These are phyloP conservation scores for Hyphodiscus sp. DNA, from an alignment of 2,329 filamentous ascomycete species.

Conservation along the genomic window DNA sequence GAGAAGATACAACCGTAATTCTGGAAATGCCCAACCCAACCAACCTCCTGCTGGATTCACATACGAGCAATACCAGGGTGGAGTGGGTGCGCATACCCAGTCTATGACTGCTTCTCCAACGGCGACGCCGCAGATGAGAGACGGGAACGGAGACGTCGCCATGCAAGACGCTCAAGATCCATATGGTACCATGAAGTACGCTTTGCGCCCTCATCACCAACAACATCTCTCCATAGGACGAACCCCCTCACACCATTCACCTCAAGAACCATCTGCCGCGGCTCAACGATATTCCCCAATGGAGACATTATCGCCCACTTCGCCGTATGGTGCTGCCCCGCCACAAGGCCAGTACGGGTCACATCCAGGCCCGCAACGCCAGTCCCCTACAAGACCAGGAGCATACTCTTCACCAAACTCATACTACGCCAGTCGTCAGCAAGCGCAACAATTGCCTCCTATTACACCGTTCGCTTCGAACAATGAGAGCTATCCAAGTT, in stretches of 20 bases:
- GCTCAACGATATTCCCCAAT: slow-evolving; percentile 94
- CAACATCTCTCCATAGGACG: slow-evolving; percentile 54
- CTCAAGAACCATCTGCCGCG: slow-evolving; percentile 71
- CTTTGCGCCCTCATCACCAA: slow-evolving; percentile 71
- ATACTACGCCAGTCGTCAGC: slow-evolving; percentile 44
- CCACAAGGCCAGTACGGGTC: slow-evolving; percentile 44
- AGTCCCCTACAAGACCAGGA: slow-evolving; percentile 70
- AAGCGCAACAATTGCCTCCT: slow-evolving; percentile 64
- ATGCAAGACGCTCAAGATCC: slow-evolving; percentile 86
- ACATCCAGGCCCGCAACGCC: slow-evolving; percentile 50
- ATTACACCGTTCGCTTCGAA: slow-evolving; percentile 62
- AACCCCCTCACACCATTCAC: slow-evolving; percentile 58
- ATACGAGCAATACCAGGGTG: slow-evolving; percentile 60
- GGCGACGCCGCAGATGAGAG: slow-evolving; percentile 53
- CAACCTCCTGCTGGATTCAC: slow-evolving; percentile 55
- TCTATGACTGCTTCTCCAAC: slow-evolving; percentile 54
- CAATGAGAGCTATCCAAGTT: slow-evolving; percentile 65
- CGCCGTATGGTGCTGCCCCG: slow-evolving; percentile 65
- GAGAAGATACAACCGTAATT: slow-evolving; percentile 59
- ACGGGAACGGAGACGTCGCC: slow-evolving; percentile 67
- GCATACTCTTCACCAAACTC: slow-evolving; percentile 52
- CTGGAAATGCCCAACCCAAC: slow-evolving; percentile 28
- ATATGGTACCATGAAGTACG: slow-evolving; percentile 81
- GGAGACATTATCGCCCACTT: slow-evolving; percentile 77
- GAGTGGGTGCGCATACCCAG: slow-evolving; percentile 37